A percentile compares a stretch with the other conserved stretches of the same genome.
Evolutionary conservation across 768 basidiomycete species (phyloP).

Genomic region (Suillus variegatus): DNA sequence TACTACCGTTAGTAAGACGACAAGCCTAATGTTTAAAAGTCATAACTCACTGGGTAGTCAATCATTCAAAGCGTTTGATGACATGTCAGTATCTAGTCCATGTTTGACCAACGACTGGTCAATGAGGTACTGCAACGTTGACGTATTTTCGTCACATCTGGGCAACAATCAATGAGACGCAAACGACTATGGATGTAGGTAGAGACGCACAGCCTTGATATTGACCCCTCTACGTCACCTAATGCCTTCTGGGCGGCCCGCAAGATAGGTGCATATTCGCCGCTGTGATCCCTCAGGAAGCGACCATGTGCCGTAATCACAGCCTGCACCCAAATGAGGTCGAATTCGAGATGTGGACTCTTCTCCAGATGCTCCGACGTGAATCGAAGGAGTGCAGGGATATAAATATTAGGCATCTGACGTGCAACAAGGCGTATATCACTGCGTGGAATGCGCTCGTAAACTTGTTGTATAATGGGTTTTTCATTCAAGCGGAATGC

Average conservation of each 20-base stretch:
- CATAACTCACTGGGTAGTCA: neutral
- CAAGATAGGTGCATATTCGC: slow-evolving; percentile 78
- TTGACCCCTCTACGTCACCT: slow-evolving; percentile 72
- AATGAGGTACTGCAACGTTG: slow-evolving; percentile 72
- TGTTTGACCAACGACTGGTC: slow-evolving; percentile 63
- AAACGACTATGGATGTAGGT: slow-evolving; percentile 3
- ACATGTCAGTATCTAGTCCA: slow-evolving; percentile 4
- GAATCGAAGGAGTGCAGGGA: slow-evolving; percentile 74
- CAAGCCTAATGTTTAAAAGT: neutral
- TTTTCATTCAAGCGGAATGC: slow-evolving; percentile 91
- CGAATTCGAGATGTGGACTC: slow-evolving; percentile 93
- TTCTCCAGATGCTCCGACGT: slow-evolving; percentile 81
- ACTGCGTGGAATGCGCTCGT: slow-evolving; percentile 76
- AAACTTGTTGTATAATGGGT: slow-evolving; percentile 76
- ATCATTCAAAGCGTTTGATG: neutral
- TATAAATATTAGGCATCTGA: slow-evolving; percentile 81
- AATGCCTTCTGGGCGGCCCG: slow-evolving; percentile 84
- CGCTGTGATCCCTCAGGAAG: slow-evolving; percentile 69
- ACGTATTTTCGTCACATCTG: slow-evolving; percentile 90
- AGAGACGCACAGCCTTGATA: slow-evolving; percentile 74
- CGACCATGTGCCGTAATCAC: slow-evolving; percentile 85
- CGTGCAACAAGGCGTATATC: slow-evolving; percentile 80
- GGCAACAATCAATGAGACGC: slow-evolving; percentile 14
- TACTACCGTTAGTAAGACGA: neutral
- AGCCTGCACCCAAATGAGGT: slow-evolving; percentile 84